Base-by-base conservation (phyloP, 805 yeast genomes). In the Debaryomyces maramus region DNA sequence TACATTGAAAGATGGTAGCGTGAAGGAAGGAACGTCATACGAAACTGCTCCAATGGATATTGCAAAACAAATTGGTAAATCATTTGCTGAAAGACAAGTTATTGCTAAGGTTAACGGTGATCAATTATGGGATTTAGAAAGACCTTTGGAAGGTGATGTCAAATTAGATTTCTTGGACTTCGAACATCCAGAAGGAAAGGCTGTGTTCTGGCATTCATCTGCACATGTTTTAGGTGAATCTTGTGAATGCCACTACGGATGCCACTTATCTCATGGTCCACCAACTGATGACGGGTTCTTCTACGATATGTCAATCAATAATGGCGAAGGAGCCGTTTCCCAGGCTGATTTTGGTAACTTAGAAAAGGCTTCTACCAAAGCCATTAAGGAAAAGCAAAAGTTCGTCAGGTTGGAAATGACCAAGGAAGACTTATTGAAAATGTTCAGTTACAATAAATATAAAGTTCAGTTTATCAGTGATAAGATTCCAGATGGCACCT, bases 221-320 rank as follows among this genome's bases (percentile, higher is more conserved):
- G 99, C 99, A 38, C 99, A 93, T 69, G 91, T 93, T 40, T 73
- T 93, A 54, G 99, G 99, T 69, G 99, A 93, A 73, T 91, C 97
- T 35, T 86, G 96, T 73, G 99, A 93, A 72, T 85, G 97, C 65
- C 93, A 88, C 65, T 74, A 84, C 63, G 98, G 97, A 52, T 95
- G 96, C 50, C 96, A 91, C 63, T 80, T 93, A 50, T 69, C 74
- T 21, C 63, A 67, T 46, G 99, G 99, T 51, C 99, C 99, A 22
- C 99, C 99, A 63, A 91, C 97, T 45, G 88, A 84, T 40, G 98
- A 91, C 49, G 99, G 99, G 33, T 93, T 93, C 71, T 93, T 91
- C 73, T 93, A 93, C 67, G 99, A 93, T 63, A 89, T 93, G 85
- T 75, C 95, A 41, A 81, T 89, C 57, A 82, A 81, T 47, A 76